These are phyloP conservation scores for Musa schizocarpa DNA, from an alignment of 176 grass and related monocot species.

Conservation along the genomic window DNA sequence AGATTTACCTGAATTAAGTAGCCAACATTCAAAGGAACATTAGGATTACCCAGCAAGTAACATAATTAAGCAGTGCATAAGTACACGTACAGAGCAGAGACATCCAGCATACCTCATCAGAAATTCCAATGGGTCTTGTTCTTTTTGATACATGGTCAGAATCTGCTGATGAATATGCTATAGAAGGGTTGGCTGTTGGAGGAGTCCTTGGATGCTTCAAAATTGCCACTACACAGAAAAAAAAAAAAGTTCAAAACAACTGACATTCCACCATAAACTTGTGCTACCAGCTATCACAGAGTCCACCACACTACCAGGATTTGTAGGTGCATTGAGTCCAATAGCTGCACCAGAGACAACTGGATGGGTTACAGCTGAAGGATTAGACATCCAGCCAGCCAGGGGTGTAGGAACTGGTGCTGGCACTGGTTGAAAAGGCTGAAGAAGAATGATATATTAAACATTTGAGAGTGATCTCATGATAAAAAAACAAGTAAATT, in stretches of 20 bases:
- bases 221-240: conserved; percentile 41
- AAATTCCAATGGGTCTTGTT: conserved; percentile 78
- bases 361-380: conserved; percentile 69
- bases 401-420: conserved; percentile 68
- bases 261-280: conserved; percentile 13
- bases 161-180: conserved; percentile 81
- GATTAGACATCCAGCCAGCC: conserved; percentile 98
- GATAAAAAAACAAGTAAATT: background rate
- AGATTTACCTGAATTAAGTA: conserved; percentile 69
- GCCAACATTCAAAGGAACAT: conserved; percentile 10
- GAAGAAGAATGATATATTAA: conserved; percentile 13
- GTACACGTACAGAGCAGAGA: conserved; percentile 14
- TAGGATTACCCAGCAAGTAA: conserved; percentile 11
- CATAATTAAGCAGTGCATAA: conserved; percentile 3
- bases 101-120: conserved; percentile 67
- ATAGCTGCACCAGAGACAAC: conserved; percentile 79
- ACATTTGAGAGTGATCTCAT: background rate
- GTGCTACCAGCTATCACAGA: background rate
- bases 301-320: conserved; percentile 61
- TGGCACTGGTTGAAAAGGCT: conserved; percentile 87
- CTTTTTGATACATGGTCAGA: conserved; percentile 86
- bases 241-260: conserved; percentile 7
- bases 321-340: conserved; percentile 74
- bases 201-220: conserved; percentile 91
- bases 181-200: conserved; percentile 51